Base-by-base conservation (phyloP, 163 green algal genomes). In the Chlorella variabilis region DNA sequence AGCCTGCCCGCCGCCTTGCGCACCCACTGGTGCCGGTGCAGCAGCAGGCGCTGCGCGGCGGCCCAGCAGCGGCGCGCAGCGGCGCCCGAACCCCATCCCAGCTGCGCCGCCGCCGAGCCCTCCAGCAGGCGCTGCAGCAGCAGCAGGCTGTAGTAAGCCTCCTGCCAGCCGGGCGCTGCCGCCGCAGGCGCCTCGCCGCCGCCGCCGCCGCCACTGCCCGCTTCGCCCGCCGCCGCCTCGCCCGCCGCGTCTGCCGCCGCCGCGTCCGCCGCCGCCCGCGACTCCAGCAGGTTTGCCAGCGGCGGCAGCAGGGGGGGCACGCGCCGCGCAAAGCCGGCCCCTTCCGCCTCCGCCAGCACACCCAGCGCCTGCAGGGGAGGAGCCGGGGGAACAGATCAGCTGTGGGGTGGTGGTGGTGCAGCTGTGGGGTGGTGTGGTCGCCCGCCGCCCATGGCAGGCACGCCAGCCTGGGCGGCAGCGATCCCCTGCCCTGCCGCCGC, bases 1-100 rank as follows among this genome's bases (percentile, higher is more conserved):
- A 97, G 84, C 56, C 94, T 87, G 21, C 80, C 88, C 23, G 90
- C 88, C 7, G 91, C 93, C 77, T 94, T 95, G 41, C 93, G 92
- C 61, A 99, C 92, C 96, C 96, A 99, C 69, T 90, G 29, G 87
- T 99, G 95, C 0, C 71, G 86, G 81, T 97, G 91, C 69, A 91
- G 74, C 85, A 97, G 85, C 67, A 95, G 78, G 15, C 29, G 56
- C 29, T 66, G 29, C 21, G 85, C 62, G 0, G 51, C 45, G 0
- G 31, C 41, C 91, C 90, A 94, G 29, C 87, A n/a, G 51, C 75
- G 51, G 41, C 74, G 74, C 7, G 75, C 70, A 2, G 68, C 54
- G 3, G 20, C 0, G 11, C 71, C 42, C 17, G 77, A 49, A 3
- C 49, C 75, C 66, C 82, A 85, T 15, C 73, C 79, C 56, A 85